Percentiles rank a stretch among this genome's conserved stretches.
Evolutionary conservation across 192 early-diverging fungal genomes (phyloP).

Genomic region (Rhizoclosmatium sp.): DNA sequence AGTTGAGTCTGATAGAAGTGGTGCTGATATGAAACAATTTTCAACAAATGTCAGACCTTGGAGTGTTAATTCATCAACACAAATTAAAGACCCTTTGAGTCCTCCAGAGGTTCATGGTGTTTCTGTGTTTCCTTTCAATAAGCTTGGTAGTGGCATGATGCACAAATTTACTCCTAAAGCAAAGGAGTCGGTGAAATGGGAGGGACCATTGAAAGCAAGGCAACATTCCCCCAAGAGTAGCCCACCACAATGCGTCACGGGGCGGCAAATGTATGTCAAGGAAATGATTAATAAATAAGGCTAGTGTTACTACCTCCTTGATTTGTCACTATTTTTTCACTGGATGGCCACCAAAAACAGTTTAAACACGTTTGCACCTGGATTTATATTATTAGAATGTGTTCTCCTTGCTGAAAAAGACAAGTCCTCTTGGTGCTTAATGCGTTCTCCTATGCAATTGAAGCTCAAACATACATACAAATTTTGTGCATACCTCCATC

Average conservation of each 20-base stretch:
- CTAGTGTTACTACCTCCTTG: too few species aligned
- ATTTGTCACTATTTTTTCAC: too few species aligned
- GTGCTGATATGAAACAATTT: neutral
- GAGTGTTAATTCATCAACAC: neutral
- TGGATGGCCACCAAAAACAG: too few species aligned
- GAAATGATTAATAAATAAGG: neutral
- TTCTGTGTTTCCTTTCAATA: neutral
- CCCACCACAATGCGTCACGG: neutral
- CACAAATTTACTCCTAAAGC: neutral
- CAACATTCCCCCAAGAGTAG: neutral
- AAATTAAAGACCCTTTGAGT: neutral
- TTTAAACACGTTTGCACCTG: too few species aligned
- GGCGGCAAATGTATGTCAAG: neutral
- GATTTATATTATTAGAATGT: too few species aligned
- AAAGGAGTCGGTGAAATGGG: neutral
- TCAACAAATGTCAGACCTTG: neutral
- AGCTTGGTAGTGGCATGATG: too few species aligned
- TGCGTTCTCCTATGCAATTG: too few species aligned
- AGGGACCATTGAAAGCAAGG: neutral
- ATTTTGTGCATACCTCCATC: too few species aligned
- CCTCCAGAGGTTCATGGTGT: neutral
- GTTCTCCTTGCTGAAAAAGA: too few species aligned
- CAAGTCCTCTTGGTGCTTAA: too few species aligned
- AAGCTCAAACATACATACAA: too few species aligned
- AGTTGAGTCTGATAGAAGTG: neutral